Evolutionary conservation across 441 rosid genomes (phyloP).

Genomic region (Populus hybrid): DNA sequence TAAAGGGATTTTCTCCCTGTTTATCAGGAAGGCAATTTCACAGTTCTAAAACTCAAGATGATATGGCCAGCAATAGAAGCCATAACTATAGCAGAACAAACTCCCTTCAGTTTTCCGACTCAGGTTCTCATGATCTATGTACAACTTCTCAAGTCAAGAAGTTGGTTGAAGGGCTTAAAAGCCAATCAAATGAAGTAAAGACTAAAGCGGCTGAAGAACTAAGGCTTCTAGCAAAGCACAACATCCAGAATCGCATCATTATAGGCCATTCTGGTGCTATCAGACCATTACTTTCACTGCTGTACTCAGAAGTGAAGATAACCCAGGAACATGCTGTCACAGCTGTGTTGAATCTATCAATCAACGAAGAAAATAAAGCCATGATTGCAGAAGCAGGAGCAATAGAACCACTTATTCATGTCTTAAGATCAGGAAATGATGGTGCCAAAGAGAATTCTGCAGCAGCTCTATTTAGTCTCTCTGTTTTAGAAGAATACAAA

Average conservation of each 20-base stretch:
- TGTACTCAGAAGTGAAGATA: conserved; percentile 58
- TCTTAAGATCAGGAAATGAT: conserved; percentile 64
- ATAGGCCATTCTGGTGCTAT: conserved; percentile 71
- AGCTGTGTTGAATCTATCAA: conserved; percentile 79
- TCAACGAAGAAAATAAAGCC: conserved; percentile 69
- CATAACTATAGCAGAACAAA: conserved; percentile 17
- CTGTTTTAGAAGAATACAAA: conserved; percentile 71
- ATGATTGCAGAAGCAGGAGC: conserved; percentile 72
- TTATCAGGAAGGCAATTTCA: conserved; percentile 35
- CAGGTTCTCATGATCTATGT: conserved; percentile 42
- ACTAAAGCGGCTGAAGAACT: conserved; percentile 74
- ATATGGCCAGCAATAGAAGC: conserved; percentile 33
- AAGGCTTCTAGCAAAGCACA: conserved; percentile 71
- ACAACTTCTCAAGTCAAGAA: conserved; percentile 45
- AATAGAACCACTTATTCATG: conserved; percentile 78
- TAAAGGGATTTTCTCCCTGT: conserved; percentile 33
- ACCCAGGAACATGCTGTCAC: conserved; percentile 93
- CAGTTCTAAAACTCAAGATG: conserved; percentile 33
- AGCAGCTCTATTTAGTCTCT: conserved; percentile 74
- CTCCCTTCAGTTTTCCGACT: conserved; percentile 31
- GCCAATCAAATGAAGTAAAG: conserved; percentile 51
- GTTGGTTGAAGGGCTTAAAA: conserved; percentile 67
- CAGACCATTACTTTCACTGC: conserved; percentile 57
- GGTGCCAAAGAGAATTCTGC: conserved; percentile 93
- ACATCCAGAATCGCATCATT: conserved; percentile 59